Evolutionary conservation across 1,139 yeast genomes (phyloP).

Genomic region (Yamadazyma sp.): DNA sequence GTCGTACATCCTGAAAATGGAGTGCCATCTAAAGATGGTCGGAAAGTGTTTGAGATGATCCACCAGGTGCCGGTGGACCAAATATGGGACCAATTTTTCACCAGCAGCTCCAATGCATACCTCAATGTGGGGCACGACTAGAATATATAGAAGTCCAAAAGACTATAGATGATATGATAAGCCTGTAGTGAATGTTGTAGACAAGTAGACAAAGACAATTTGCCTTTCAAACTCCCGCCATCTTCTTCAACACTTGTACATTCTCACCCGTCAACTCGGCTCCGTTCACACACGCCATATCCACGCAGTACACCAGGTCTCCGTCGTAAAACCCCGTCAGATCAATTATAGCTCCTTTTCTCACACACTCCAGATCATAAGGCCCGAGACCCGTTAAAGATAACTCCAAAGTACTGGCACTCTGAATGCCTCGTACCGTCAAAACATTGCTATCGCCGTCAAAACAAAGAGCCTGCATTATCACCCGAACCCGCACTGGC

Average conservation of each 20-base stretch:
- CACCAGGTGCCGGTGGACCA: constrained; percentile 67
- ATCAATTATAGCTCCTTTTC: constrained; percentile 19
- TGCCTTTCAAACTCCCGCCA: too few species aligned
- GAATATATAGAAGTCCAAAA: too few species aligned
- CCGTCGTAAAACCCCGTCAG: constrained; percentile 18
- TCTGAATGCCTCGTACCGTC: not conserved
- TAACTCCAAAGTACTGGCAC: constrained; percentile 2
- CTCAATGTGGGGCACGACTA: constrained; percentile 6
- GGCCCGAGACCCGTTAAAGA: constrained; percentile 11
- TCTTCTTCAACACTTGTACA: not conserved
- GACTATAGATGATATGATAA: too few species aligned
- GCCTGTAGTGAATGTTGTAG: too few species aligned
- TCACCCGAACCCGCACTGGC: constrained; percentile 25
- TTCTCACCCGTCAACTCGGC: constrained; percentile 1
- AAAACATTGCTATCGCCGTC: constrained; percentile 9
- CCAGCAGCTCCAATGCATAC: constrained; percentile 18
- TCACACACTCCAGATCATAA: constrained; percentile 6
- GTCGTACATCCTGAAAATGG: not conserved
- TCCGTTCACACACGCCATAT: constrained; percentile 1
- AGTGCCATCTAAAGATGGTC: constrained; percentile 43
- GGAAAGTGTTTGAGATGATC: constrained; percentile 58
- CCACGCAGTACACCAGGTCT: not conserved
- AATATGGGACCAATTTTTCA: constrained; percentile 77
- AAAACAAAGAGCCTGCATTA: constrained; percentile 31
- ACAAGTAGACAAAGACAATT: too few species aligned